A percentile compares a stretch with the other conserved stretches of the same genome.
These are phyloP conservation scores for Boletus austroedulis DNA, from an alignment of 1,284 basidiomycete genomes.

Conservation along the genomic window DNA sequence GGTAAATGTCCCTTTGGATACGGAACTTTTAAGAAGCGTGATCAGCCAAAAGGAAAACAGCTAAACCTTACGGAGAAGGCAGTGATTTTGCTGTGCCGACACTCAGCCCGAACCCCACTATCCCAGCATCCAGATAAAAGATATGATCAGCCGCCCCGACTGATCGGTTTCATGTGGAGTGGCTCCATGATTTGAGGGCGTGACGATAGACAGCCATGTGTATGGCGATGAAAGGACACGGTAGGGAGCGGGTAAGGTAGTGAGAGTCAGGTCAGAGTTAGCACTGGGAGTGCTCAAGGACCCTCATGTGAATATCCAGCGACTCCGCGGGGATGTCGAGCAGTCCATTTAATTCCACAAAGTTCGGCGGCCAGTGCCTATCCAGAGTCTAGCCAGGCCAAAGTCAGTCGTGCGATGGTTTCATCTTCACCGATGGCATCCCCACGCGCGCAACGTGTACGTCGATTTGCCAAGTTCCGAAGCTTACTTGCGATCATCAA, in stretches of 20 bases:
- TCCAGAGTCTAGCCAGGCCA: not conserved
- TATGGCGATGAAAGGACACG: no score
- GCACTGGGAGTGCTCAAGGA: not conserved
- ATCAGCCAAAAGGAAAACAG: slow-evolving; percentile 12
- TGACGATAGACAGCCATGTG: not conserved
- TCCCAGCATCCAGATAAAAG: slow-evolving; percentile 9
- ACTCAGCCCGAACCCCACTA: not conserved
- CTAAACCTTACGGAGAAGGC: slow-evolving; percentile 1
- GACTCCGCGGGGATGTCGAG: not conserved
- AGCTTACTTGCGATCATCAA: slow-evolving; percentile 18
- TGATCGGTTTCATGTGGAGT: not conserved
- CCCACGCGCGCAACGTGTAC: not conserved
- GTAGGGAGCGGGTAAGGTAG: no score
- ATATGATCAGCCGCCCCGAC: not conserved
- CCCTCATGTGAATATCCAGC: not conserved
- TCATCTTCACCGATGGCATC: not conserved
- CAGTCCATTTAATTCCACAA: not conserved
- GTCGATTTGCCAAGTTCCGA: not conserved
- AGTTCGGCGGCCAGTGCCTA: not conserved
- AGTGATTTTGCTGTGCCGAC: slow-evolving; percentile 10
- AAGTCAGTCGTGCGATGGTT: not conserved
- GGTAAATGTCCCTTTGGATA: not conserved
- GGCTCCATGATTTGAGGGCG: slow-evolving; percentile 2
- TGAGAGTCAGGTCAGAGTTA: not conserved
- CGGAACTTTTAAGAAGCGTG: slow-evolving; percentile 12